Evolutionary conservation across 805 yeast species (phyloP).

Genomic region (Millerozyma miso): DNA sequence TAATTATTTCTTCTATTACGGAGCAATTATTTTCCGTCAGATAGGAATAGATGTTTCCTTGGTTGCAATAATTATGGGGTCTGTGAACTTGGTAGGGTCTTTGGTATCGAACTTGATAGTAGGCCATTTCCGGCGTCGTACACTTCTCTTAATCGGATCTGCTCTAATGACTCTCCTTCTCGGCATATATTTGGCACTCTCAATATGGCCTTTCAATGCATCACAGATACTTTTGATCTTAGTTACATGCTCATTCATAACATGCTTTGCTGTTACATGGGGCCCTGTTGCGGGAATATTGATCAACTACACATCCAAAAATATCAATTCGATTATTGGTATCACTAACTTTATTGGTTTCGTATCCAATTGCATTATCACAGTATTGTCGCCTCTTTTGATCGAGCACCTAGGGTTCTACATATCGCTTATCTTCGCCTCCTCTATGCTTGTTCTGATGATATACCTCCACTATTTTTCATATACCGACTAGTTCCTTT

Average conservation of each 20-base stretch:
- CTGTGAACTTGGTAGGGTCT: constrained; percentile 18
- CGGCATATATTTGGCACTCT: constrained; percentile 13
- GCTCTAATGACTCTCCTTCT: constrained; percentile 12
- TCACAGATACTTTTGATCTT: constrained; percentile 7
- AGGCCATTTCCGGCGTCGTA: constrained; percentile 3
- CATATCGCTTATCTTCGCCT: constrained; percentile 16
- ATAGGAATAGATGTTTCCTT: constrained; percentile 7
- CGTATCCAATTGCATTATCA: constrained; percentile 19
- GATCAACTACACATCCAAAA: constrained; percentile 18
- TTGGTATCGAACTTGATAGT: constrained; percentile 13
- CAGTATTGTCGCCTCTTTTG: constrained; percentile 18
- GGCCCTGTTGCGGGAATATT: constrained; percentile 28
- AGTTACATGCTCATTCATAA: constrained; percentile 15
- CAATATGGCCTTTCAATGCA: neutral
- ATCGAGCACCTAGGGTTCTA: constrained; percentile 14
- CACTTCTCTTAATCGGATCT: constrained; percentile 10
- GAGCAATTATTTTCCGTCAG: constrained; percentile 16
- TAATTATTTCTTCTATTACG: constrained; percentile 30
- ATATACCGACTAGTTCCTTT: neutral
- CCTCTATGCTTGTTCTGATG: constrained; percentile 14
- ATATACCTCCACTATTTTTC: constrained; percentile 7
- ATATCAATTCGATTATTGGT: constrained; percentile 17
- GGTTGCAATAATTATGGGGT: constrained; percentile 14
- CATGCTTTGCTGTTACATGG: constrained; percentile 25
- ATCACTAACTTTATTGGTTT: constrained; percentile 17